Base-by-base conservation (phyloP, 2,329 filamentous ascomycete genomes). In the Ceratocystiopsis sp. region DNA sequence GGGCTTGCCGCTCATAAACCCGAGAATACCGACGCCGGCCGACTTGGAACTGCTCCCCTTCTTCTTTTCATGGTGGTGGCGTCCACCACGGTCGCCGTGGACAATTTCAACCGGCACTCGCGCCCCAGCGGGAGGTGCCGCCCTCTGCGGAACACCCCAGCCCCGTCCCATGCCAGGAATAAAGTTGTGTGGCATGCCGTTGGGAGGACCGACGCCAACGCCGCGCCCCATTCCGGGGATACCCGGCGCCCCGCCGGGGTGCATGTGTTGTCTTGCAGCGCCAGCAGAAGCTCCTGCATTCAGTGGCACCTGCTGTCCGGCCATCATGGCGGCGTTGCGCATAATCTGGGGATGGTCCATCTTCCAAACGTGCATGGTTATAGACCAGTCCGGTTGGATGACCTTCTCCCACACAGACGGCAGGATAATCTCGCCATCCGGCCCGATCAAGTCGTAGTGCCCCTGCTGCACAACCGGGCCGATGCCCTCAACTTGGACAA, bases 351-450 rank as follows among this genome's bases (percentile, higher is more conserved):
- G 51, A 52, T 66, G 66, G 11, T 72, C 67, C 59, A 69, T 65
- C 2, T 71, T 71, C 71, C 71, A 75, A 69, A 75, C 73, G 35
- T 70, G 64, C 68, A 71, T 71, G 11, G 63, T 69, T 44, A 71
- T 64, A 37, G 69, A 63, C 78, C 77, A 82, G 56, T 87, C 83
- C 2, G 84, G 84, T 58, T 89, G 71, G 42, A 91, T 67, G 38
- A 84, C 79, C 52, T 78, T 82, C 51, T 87, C 83, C 84, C 84
- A 91, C 14, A 89, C 75, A 45, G 77, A 69, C 7, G 83, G 81
- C 36, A 91, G 72, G 52, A 91, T 87, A 49, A 89, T 86, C 57
- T 91, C 80, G 36, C 80, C 80, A 52, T 84, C 75, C 5, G 84
- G 82, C 0, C 81, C 84, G 42, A 84, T 71, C 37, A 91, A 64